Conservation (phyloP, 345 rosid genomes). For the Lepidium sativum region DNA sequence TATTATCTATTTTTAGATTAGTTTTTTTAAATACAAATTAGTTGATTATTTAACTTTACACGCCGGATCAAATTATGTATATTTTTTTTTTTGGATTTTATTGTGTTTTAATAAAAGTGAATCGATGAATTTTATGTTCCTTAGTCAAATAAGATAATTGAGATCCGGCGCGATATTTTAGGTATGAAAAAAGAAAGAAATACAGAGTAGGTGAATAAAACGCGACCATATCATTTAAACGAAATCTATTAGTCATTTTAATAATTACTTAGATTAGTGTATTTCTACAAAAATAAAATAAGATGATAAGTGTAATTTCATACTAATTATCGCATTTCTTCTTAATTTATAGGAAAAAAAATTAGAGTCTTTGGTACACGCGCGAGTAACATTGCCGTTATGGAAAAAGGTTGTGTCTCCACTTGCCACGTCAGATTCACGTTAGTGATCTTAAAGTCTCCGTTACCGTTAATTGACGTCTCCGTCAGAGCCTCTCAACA, state of each 20-base stretch:
- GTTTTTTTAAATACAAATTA: neutral
- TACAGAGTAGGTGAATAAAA: neutral
- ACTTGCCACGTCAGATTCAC: conserved; percentile 11
- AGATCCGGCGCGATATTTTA: neutral
- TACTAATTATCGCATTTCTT: neutral
- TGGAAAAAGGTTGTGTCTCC: conserved; percentile 3
- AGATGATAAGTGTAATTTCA: too few species aligned
- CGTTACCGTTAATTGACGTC: conserved; percentile 19
- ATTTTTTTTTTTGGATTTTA: neutral
- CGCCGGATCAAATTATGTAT: neutral
- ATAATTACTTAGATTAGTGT: neutral
- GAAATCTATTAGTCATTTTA: neutral
- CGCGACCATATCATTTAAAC: conserved; percentile 19
- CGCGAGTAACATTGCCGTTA: conserved; percentile 23
- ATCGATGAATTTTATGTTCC: conserved; percentile 7
- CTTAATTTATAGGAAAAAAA: neutral
- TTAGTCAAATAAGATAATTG: conserved; percentile 10
- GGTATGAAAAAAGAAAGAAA: neutral
- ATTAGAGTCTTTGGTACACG: neutral
- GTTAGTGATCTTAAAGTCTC: neutral
- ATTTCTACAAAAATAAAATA: neutral
- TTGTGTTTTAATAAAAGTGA: neutral
- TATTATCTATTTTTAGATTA: neutral
- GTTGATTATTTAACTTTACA: neutral
- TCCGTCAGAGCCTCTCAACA: neutral